These are phyloP conservation scores for Fraxinus velutina DNA, from an alignment of 305 asterid species.

Conservation along the genomic window DNA sequence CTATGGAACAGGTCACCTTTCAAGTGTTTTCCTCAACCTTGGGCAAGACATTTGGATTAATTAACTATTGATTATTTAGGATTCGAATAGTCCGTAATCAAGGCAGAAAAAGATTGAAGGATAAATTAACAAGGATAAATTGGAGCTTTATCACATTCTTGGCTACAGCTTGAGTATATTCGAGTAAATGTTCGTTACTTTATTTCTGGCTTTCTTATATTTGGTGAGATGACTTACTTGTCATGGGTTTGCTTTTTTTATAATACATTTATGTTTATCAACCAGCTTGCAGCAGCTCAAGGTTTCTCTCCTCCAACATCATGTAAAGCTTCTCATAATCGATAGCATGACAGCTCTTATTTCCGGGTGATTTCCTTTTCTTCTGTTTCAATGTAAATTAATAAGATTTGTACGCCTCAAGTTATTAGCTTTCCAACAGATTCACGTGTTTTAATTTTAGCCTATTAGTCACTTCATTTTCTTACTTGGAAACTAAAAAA, in stretches of 20 bases:
- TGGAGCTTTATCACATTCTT: conserved; percentile 7
- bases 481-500: not conserved
- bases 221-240: conserved; percentile 2
- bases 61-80: not conserved
- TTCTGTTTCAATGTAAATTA: not conserved
- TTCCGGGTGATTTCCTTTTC: conserved; percentile 52
- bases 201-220: conserved; percentile 5
- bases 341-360: conserved; percentile 91
- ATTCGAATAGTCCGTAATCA: not conserved
- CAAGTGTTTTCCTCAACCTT: no score
- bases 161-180: not conserved
- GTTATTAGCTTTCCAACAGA: not conserved
- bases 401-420: not conserved
- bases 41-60: no score
- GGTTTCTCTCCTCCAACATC: conserved; percentile 55
- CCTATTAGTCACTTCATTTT: not conserved
- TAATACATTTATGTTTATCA: conserved; percentile 16
- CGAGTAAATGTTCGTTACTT: not conserved
- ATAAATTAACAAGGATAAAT: not conserved
- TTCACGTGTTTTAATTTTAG: not conserved
- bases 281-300: conserved; percentile 71
- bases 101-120: conserved; percentile 9
- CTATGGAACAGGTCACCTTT: no score
- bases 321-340: conserved; percentile 66
- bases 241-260: conserved; percentile 2